These are phyloP conservation scores for Lolium rigidum DNA, from an alignment of 176 grass and related monocot genomes.

Conservation along the genomic window DNA sequence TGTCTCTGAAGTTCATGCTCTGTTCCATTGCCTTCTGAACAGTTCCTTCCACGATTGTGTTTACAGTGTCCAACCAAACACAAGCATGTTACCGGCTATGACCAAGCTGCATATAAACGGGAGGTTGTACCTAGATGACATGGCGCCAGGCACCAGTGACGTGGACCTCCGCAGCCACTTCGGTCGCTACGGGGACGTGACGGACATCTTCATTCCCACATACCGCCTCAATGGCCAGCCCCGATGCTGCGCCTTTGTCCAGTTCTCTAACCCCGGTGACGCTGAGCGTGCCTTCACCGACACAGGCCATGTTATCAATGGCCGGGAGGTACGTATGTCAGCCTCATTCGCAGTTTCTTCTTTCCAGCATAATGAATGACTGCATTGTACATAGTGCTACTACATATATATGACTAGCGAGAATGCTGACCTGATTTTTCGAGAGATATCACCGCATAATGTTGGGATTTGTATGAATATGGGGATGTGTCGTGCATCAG, in stretches of 20 bases:
- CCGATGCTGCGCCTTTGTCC: conserved; percentile 45
- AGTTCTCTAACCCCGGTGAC: conserved; percentile 10
- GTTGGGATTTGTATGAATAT: neutral
- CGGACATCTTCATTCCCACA: conserved; percentile 31
- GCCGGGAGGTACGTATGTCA: conserved; percentile 2
- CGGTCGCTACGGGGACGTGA: conserved; percentile 45
- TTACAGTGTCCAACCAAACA: neutral
- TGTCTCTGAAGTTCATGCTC: neutral
- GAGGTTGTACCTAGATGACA: conserved; percentile 46
- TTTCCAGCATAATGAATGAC: conserved; percentile 5
- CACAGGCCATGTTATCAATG: neutral
- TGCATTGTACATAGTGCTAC: neutral
- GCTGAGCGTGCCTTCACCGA: neutral
- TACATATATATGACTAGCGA: neutral
- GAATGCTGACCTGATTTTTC: neutral
- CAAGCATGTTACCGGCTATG: neutral
- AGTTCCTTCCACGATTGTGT: neutral
- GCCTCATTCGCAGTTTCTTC: neutral
- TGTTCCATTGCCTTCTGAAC: neutral
- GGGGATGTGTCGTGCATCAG: neutral
- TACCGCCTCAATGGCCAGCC: conserved; percentile 25
- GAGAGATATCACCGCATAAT: neutral
- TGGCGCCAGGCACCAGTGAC: conserved; percentile 25
- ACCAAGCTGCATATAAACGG: neutral
- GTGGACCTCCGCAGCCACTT: conserved; percentile 38